Conservation (phyloP, 179 eudicot species). For the Silene vulgaris region DNA sequence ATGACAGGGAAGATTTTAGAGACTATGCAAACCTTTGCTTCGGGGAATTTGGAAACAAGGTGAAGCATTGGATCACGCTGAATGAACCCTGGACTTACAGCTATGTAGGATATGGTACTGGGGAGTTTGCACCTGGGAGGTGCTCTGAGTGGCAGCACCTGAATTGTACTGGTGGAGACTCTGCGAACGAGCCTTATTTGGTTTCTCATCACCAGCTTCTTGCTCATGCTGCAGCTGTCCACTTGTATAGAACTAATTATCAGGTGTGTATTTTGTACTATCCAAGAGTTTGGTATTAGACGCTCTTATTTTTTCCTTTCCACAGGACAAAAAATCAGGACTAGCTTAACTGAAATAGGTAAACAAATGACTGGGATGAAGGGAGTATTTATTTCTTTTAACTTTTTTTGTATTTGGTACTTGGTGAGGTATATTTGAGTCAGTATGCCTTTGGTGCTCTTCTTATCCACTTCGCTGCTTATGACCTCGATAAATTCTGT, state of each 20-base stretch:
- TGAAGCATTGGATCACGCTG: slow-evolving; percentile 45
- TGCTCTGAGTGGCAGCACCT: slow-evolving; percentile 31
- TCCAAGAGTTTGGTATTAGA: not conserved
- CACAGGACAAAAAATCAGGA: too few species aligned
- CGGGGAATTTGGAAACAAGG: slow-evolving; percentile 42
- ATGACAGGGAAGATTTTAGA: slow-evolving; percentile 36
- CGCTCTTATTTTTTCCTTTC: too few species aligned
- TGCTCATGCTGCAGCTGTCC: slow-evolving; percentile 33
- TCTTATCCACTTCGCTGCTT: too few species aligned
- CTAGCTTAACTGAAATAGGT: too few species aligned
- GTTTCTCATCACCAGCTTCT: slow-evolving; percentile 38
- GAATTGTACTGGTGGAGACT: slow-evolving; percentile 35
- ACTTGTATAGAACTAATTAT: slow-evolving; percentile 33
- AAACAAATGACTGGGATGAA: too few species aligned
- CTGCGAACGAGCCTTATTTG: slow-evolving; percentile 38
- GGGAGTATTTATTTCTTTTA: too few species aligned
- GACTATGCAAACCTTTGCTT: slow-evolving; percentile 42
- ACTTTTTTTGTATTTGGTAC: too few species aligned
- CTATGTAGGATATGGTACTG: slow-evolving; percentile 27
- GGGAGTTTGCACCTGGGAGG: slow-evolving; percentile 30
- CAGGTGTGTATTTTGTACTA: slow-evolving; percentile 23
- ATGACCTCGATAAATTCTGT: too few species aligned
- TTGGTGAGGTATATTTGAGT: too few species aligned
- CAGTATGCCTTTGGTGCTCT: too few species aligned
- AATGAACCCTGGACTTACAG: slow-evolving; percentile 36